Percentiles rank a stretch among this genome's conserved stretches.
Evolutionary conservation across 1,284 basidiomycete species (phyloP).

Genomic region (Dichomitus squalens): DNA sequence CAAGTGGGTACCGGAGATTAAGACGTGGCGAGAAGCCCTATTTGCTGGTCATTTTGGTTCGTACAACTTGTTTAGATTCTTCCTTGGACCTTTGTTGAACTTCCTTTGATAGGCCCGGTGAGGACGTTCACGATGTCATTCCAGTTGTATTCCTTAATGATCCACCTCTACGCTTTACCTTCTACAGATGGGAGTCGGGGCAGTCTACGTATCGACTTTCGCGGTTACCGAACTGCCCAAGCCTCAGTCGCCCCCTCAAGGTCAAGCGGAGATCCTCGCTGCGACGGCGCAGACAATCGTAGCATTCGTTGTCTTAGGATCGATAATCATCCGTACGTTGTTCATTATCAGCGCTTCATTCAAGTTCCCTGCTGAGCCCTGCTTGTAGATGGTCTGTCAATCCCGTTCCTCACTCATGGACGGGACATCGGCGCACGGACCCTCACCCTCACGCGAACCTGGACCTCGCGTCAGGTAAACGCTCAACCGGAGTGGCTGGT

Average conservation of each 20-base stretch:
- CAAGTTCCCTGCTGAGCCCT: background rate
- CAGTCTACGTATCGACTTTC: slow-evolving; percentile 84
- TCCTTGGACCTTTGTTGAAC: background rate
- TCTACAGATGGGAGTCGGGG: slow-evolving; percentile 77
- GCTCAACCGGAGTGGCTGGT: slow-evolving; percentile 52
- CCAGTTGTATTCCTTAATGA: too few species aligned
- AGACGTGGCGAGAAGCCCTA: slow-evolving; percentile 75
- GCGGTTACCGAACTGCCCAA: slow-evolving; percentile 69
- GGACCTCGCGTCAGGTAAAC: slow-evolving; percentile 27
- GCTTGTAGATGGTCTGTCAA: slow-evolving; percentile 79
- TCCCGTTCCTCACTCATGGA: slow-evolving; percentile 83
- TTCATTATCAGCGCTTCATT: background rate
- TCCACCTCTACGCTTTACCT: background rate
- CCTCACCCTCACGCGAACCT: slow-evolving; percentile 34
- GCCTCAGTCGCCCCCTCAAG: slow-evolving; percentile 58
- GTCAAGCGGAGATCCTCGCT: slow-evolving; percentile 71
- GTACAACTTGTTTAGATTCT: background rate
- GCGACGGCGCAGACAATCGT: slow-evolving; percentile 79
- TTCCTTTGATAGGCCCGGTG: slow-evolving; percentile 50
- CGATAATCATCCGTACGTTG: slow-evolving; percentile 76
- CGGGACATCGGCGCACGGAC: slow-evolving; percentile 67
- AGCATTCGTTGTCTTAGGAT: slow-evolving; percentile 81
- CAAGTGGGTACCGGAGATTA: slow-evolving; percentile 84
- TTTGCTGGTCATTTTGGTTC: slow-evolving; percentile 87
- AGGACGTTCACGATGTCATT: slow-evolving; percentile 23